Conservation (phyloP, 1,139 yeast species). For the Taphrina sp. region DNA sequence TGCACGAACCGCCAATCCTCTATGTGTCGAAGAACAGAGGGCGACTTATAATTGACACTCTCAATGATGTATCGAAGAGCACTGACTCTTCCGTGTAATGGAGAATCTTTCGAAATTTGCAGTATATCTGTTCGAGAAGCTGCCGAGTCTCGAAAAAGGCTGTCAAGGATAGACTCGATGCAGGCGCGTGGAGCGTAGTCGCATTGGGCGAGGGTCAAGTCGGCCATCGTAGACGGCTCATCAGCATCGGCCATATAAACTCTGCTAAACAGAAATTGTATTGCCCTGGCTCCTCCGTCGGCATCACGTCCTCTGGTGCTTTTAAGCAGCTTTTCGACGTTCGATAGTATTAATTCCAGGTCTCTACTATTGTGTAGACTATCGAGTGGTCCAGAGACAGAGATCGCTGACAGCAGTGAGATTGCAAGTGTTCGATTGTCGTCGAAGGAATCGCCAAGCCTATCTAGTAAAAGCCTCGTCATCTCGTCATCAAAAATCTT, state of each 20-base stretch:
- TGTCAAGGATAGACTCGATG: conserved; percentile 41
- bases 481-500: conserved; percentile 48
- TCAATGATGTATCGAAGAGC: conserved; percentile 55
- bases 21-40: conserved; percentile 9
- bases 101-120: conserved; percentile 43
- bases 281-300: conserved; percentile 72
- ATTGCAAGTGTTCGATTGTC: conserved; percentile 64
- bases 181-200: background rate
- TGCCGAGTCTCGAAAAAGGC: conserved; percentile 43
- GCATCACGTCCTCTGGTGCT: conserved; percentile 46
- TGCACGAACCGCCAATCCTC: conserved; percentile 38
- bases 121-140: conserved; percentile 45
- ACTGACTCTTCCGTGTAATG: conserved; percentile 48
- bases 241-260: conserved; percentile 25
- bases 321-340: conserved; percentile 39
- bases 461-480: conserved; percentile 56
- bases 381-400: conserved; percentile 43
- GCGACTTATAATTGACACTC: conserved; percentile 40
- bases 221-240: background rate
- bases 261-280: conserved; percentile 50
- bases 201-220: background rate
- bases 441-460: conserved; percentile 67
- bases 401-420: conserved; percentile 52
- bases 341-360: conserved; percentile 40
- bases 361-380: conserved; percentile 36